A percentile compares a stretch with the other conserved stretches of the same genome.
phyloP scores from a whole-genome alignment of 306 rosid species.

The Quercus dentata region DNA sequence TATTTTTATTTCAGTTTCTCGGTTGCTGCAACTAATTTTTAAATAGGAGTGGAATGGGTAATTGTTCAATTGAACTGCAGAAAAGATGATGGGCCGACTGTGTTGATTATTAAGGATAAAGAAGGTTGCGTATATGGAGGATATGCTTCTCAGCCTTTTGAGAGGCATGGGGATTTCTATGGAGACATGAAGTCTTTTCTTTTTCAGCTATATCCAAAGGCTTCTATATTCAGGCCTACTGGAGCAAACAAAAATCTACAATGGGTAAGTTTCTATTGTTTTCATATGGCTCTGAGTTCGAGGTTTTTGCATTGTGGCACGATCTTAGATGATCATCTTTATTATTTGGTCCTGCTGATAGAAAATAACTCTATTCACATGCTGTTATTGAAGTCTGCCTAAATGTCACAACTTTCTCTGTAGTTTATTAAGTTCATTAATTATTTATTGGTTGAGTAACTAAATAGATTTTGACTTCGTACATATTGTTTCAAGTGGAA shows the following conservation, averaged over 20 bases:
- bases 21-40: slow-evolving; percentile 15
- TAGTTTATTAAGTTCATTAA: not conserved
- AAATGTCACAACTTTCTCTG: not conserved
- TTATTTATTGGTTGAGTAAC: not conserved
- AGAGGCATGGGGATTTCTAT: slow-evolving; percentile 81
- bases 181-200: slow-evolving; percentile 86
- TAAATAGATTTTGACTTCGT: not conserved
- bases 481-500: not conserved
- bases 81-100: slow-evolving; percentile 71
- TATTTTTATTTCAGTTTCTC: slow-evolving; percentile 19
- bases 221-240: slow-evolving; percentile 71
- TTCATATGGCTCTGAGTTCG: slow-evolving; percentile 1
- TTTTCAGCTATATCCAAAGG: slow-evolving; percentile 75
- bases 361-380: too few species aligned
- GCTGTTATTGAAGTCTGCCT: not conserved
- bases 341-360: not conserved
- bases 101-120: slow-evolving; percentile 73
- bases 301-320: not conserved
- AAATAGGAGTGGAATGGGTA: slow-evolving; percentile 28
- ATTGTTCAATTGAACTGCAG: slow-evolving; percentile 53
- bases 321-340: not conserved
- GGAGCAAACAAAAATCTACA: slow-evolving; percentile 85
- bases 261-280: slow-evolving; percentile 62
- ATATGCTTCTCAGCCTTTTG: slow-evolving; percentile 92
- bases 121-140: slow-evolving; percentile 88